Percentiles rank a stretch among this genome's conserved stretches.
These are phyloP conservation scores for Talaromyces marneffei DNA, from an alignment of 2,329 filamentous ascomycete species.

Conservation along the genomic window DNA sequence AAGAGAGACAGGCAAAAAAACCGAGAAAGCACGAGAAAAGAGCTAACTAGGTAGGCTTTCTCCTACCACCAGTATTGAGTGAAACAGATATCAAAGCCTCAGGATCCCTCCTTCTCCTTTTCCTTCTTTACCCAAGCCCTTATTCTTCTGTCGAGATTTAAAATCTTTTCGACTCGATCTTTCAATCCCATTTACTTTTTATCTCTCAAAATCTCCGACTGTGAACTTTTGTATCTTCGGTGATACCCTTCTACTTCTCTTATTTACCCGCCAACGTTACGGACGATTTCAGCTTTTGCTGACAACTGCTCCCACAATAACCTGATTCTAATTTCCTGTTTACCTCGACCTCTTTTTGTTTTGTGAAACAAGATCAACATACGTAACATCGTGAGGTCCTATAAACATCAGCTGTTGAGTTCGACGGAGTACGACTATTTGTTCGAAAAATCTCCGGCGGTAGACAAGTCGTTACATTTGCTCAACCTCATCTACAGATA, in stretches of 20 bases:
- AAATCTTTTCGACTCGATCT: slow-evolving; percentile 3
- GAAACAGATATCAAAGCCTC: slow-evolving; percentile 23
- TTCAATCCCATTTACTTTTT: neutral
- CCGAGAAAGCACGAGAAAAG: neutral
- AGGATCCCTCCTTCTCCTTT: neutral
- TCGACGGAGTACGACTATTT: slow-evolving; percentile 5
- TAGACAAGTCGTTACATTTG: slow-evolving; percentile 10
- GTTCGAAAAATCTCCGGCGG: slow-evolving; percentile 7
- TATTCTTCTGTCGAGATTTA: neutral
- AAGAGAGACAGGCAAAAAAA: neutral
- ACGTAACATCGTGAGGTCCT: slow-evolving; percentile 14
- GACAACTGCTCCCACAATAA: neutral
- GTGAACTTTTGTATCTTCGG: neutral
- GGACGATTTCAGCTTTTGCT: neutral
- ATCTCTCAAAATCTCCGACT: neutral
- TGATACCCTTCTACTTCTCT: slow-evolving; percentile 2
- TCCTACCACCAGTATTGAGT: slow-evolving; percentile 3
- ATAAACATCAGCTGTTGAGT: slow-evolving; percentile 3
- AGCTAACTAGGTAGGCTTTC: slow-evolving; percentile 9
- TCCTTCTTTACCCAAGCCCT: neutral
- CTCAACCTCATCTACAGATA: slow-evolving; percentile 5
- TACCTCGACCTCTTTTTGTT: neutral
- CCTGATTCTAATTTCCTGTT: neutral
- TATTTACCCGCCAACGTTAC: neutral
- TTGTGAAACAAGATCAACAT: slow-evolving; percentile 13